phyloP scores from a whole-genome alignment of 1,284 basidiomycete species.

The Apiotrichum mycotoxinovorans region DNA sequence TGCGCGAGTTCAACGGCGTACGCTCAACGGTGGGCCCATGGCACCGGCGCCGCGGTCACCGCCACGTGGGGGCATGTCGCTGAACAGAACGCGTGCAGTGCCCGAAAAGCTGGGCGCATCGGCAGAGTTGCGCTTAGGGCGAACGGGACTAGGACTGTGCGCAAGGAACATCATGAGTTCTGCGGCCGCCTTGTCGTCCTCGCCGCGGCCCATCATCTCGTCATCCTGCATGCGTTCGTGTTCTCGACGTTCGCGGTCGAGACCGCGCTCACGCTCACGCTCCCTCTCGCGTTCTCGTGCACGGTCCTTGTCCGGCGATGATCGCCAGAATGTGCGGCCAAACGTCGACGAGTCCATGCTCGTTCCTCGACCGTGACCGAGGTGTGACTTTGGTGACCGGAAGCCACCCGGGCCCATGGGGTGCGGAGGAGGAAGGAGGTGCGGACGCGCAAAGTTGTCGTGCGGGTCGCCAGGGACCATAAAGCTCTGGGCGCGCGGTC shows the following conservation, averaged over 20 bases:
- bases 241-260: conserved; percentile 11
- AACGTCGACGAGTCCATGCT: conserved; percentile 21
- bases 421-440: conserved; percentile 6
- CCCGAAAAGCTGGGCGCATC: conserved; percentile 15
- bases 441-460: neutral
- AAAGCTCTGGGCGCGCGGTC: conserved; percentile 18
- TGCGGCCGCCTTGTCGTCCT: conserved; percentile 45
- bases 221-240: conserved; percentile 4
- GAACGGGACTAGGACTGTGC: conserved; percentile 40
- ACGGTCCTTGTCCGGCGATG: neutral
- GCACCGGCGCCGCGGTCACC: neutral
- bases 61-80: conserved; percentile 21
- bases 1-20: neutral
- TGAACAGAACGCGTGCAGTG: conserved; percentile 42
- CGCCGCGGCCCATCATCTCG: conserved; percentile 17
- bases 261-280: conserved; percentile 11
- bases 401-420: conserved; percentile 4
- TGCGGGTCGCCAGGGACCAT: conserved; percentile 9
- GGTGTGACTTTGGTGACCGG: neutral
- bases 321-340: conserved; percentile 15
- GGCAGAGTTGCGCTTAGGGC: conserved; percentile 17
- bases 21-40: conserved; percentile 6
- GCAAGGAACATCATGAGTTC: conserved; percentile 51
- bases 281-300: conserved; percentile 2
- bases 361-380: conserved; percentile 6